phyloP scores from a whole-genome alignment of 768 basidiomycete species.

The Fomitopsis serialis region DNA sequence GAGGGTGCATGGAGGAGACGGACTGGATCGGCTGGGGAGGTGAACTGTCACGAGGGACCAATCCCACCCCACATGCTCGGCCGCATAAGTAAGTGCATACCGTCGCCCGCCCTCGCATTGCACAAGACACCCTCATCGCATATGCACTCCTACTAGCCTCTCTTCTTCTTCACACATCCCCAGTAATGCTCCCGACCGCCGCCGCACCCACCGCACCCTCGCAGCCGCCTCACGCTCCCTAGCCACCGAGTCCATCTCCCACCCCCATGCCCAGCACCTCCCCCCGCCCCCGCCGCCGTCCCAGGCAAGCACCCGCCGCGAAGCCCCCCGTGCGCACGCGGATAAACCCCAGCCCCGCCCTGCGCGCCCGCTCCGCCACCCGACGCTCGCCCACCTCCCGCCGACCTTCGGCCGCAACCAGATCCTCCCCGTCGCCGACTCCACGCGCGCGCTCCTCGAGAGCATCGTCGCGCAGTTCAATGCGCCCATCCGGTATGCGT shows the following conservation, averaged over 20 bases:
- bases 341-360: constrained; percentile 41
- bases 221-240: constrained; percentile 19
- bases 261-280: constrained; percentile 22
- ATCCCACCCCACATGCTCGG: no score
- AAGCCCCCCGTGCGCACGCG: constrained; percentile 29
- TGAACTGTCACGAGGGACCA: no score
- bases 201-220: constrained; percentile 10
- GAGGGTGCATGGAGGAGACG: no score
- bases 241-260: constrained; percentile 20
- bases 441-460: constrained; percentile 76
- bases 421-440: constrained; percentile 71
- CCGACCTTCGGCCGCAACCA: constrained; percentile 78
- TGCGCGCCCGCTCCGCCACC: constrained; percentile 18
- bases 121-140: background rate
- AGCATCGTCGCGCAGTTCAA: constrained; percentile 76
- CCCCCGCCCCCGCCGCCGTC: constrained; percentile 27
- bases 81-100: no score
- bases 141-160: background rate
- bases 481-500: constrained; percentile 92
- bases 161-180: background rate
- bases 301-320: constrained; percentile 24
- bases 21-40: no score
- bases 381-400: constrained; percentile 50
- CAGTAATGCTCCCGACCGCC: constrained; percentile 12
- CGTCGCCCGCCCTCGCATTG: no score